Percentiles rank a stretch among this genome's conserved stretches.
phyloP scores from a whole-genome alignment of 257 asterid species.

The Agastache rugosa region DNA sequence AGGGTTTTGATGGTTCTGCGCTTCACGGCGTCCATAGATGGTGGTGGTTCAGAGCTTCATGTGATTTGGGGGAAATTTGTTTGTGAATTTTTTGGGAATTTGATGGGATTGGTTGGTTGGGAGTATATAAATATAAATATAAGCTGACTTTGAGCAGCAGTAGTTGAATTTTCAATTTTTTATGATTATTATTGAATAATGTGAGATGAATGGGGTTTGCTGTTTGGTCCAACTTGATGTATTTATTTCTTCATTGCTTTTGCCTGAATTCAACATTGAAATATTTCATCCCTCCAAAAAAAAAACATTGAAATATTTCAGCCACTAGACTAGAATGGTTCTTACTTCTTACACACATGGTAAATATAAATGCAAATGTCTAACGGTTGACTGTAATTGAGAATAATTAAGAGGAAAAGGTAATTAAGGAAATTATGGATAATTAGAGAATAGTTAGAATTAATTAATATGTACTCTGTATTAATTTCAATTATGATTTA shows the following conservation, averaged over 20 bases:
- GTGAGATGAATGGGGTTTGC: not conserved
- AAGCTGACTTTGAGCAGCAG: constrained; percentile 38
- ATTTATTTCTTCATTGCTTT: not conserved
- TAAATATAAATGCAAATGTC: too few species aligned
- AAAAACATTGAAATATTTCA: not conserved
- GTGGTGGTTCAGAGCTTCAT: constrained; percentile 23
- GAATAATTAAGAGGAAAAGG: too few species aligned
- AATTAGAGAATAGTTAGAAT: too few species aligned
- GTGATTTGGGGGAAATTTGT: not conserved
- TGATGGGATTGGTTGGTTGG: not conserved
- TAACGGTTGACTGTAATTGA: too few species aligned
- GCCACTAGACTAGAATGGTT: not conserved
- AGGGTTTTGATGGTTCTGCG: constrained; percentile 62
- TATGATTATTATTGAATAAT: too few species aligned
- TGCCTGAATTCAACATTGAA: constrained; percentile 2
- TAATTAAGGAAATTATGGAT: too few species aligned
- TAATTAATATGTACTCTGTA: too few species aligned
- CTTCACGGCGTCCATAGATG: constrained; percentile 71
- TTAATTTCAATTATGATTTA: too few species aligned
- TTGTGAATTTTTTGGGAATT: not conserved
- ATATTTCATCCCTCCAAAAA: too few species aligned
- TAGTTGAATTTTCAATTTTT: not conserved
- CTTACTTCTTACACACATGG: not conserved
- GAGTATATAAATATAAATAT: not conserved
- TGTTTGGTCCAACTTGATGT: constrained; percentile 36